phyloP scores from a whole-genome alignment of 179 eudicot genomes.

The Carnegiea gigantea region DNA sequence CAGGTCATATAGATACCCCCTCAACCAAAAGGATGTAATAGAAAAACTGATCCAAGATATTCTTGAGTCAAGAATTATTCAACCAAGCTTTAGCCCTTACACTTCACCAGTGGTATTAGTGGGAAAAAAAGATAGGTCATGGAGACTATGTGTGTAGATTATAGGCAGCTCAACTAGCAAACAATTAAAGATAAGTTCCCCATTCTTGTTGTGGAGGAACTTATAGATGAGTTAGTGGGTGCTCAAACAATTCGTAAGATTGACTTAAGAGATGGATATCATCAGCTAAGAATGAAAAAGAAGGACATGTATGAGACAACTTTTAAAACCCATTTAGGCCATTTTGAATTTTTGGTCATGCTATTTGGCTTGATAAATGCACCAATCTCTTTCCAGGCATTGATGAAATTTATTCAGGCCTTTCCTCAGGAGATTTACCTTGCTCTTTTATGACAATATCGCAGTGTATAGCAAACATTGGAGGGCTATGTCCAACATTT shows the following conservation, averaged over 20 bases:
- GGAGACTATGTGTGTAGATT: too few species aligned
- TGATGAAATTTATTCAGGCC: too few species aligned
- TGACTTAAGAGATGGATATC: background rate
- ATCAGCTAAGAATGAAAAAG: background rate
- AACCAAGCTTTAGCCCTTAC: background rate
- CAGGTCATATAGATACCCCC: background rate
- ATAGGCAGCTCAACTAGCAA: too few species aligned
- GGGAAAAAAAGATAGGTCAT: too few species aligned
- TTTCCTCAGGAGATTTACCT: too few species aligned
- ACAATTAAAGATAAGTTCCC: too few species aligned
- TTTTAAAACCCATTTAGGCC: background rate
- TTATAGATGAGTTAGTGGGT: background rate
- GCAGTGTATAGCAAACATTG: background rate
- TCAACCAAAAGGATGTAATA: slow-evolving; percentile 5
- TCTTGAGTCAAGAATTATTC: background rate
- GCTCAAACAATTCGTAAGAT: background rate
- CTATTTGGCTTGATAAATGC: too few species aligned
- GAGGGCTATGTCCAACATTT: background rate
- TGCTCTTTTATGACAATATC: background rate
- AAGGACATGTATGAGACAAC: background rate
- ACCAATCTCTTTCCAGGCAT: too few species aligned
- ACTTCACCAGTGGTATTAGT: background rate
- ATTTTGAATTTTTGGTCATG: background rate
- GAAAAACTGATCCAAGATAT: background rate
- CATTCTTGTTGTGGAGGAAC: background rate